phyloP scores from a whole-genome alignment of 768 basidiomycete genomes.

The Agrocybe chaxingu region DNA sequence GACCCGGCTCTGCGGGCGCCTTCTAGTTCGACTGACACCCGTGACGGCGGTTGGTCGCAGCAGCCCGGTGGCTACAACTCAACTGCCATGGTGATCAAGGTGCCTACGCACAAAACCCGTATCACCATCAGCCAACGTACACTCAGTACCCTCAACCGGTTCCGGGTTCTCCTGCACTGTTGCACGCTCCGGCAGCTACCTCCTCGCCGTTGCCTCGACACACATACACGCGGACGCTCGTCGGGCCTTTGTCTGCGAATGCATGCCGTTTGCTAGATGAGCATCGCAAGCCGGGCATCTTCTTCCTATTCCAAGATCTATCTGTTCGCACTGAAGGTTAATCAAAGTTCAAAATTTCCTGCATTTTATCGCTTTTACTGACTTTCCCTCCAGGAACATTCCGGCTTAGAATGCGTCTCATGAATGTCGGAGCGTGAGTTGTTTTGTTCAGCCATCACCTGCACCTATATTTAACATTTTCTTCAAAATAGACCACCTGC shows the following conservation, averaged over 20 bases:
- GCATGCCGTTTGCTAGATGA: constrained; percentile 84
- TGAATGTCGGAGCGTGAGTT: constrained; percentile 90
- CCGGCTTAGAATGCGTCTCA: constrained; percentile 80
- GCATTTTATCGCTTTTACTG: constrained; percentile 1
- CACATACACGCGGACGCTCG: constrained; percentile 82
- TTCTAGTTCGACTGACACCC: constrained; percentile 31
- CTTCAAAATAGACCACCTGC: constrained; percentile 55
- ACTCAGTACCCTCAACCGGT: constrained; percentile 13
- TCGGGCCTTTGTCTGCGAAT: constrained; percentile 85
- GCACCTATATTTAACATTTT: constrained; percentile 10
- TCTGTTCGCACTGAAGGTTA: constrained; percentile 90
- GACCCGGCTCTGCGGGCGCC: constrained; percentile 37
- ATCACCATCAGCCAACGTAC: constrained; percentile 9
- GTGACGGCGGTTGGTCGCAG: constrained; percentile 32
- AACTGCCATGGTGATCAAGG: constrained; percentile 7
- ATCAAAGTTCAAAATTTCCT: constrained; percentile 7
- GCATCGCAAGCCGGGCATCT: constrained; percentile 82
- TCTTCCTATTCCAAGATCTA: constrained; percentile 93
- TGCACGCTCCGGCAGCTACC: constrained; percentile 27
- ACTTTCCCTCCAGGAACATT: constrained; percentile 60
- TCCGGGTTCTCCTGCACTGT: constrained; percentile 24
- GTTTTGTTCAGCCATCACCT: constrained; percentile 7
- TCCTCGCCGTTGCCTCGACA: constrained; percentile 57
- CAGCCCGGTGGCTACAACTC: constrained; percentile 15
- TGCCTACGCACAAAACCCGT: constrained; percentile 12